Base-by-base conservation (phyloP, 345 rosid species). In the Cardamine occulta region DNA sequence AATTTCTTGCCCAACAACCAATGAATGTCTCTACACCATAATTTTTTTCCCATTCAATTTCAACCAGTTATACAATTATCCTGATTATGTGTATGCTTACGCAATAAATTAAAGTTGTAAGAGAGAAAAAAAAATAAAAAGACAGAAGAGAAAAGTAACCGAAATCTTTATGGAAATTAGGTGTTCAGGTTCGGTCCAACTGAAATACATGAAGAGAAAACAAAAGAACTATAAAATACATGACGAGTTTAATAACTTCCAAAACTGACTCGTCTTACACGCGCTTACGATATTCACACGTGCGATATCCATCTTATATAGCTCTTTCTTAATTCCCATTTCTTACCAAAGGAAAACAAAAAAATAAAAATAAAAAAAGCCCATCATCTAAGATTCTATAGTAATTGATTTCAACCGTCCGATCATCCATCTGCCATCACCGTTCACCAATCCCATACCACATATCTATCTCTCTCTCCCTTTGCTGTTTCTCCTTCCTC, bases 221-320 rank as follows among this genome's bases (percentile, higher is more conserved):
- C 13, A 56, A 3, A 55, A 26, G n/a, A 13, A 26, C 17, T 21
- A 8, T 24, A 14, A 1, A 29, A 0, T 8, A 32, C 31, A 56
- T 17, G 23, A 21, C 4, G 14, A 26, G 28, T 26, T 3, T 53
- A 40, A 5, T 76, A 76, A 76, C 79, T 68, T 42, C 79, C 79
- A 72, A 72, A 72, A 72, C 73, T 9, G 69, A 73, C 76, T 77
- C 62, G 62, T 51, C 56, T 78, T 51, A 8, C 69, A 78, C 81
- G 77, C 76, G 80, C 23, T 63, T 70, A 13, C 9, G 7, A 40
- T 0, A 11, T 32, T 66, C 53, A 6, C 81, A 78, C 78, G 78
- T 78, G 78, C 59, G 60, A 28, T 44, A 2, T 32, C 62, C 60
- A 39, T 60, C 8, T 66, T 78, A 78, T 72, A 78, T 31, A 72